Evolutionary conservation across 768 basidiomycete genomes (phyloP).

Genomic region (Saitozyma sp.): DNA sequence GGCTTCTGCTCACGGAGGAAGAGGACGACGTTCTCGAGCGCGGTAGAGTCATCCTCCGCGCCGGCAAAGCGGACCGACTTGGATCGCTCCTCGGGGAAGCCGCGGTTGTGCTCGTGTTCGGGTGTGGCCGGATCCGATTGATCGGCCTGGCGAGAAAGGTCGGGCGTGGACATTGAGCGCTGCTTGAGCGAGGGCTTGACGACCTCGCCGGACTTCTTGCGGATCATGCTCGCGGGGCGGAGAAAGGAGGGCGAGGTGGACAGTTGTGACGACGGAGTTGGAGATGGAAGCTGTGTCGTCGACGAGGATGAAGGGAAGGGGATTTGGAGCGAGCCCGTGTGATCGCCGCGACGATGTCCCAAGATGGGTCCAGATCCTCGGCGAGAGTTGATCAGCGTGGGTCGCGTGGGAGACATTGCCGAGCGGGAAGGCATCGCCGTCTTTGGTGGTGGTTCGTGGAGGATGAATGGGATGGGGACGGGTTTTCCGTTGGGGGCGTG

Average conservation of each 20-base stretch:
- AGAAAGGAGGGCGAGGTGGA: conserved; percentile 12
- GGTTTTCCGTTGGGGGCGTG: not conserved
- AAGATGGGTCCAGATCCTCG: conserved; percentile 15
- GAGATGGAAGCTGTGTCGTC: conserved; percentile 20
- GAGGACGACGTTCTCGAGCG: conserved; percentile 88
- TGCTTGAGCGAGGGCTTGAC: conserved; percentile 88
- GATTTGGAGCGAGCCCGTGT: conserved; percentile 45
- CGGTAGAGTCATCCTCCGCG: conserved; percentile 56
- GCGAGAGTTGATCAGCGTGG: conserved; percentile 14
- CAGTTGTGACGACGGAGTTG: conserved; percentile 2
- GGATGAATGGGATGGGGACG: not conserved
- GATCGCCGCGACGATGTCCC: conserved; percentile 27
- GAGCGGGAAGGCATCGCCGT: conserved; percentile 7
- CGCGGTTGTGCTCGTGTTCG: conserved; percentile 22
- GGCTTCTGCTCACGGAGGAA: conserved; percentile 95
- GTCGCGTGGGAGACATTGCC: conserved; percentile 20
- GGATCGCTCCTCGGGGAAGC: conserved; percentile 53
- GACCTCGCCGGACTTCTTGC: conserved; percentile 92
- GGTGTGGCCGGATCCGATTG: conserved; percentile 78
- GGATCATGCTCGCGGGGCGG: conserved; percentile 57
- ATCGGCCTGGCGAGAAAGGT: conserved; percentile 56
- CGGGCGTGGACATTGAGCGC: conserved; percentile 58
- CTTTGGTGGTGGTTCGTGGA: conserved; percentile 8
- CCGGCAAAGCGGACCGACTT: conserved; percentile 81
- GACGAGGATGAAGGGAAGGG: conserved; percentile 33